Evolutionary conservation across 1,284 basidiomycete genomes (phyloP).

Genomic region (Termitomyces sp.): DNA sequence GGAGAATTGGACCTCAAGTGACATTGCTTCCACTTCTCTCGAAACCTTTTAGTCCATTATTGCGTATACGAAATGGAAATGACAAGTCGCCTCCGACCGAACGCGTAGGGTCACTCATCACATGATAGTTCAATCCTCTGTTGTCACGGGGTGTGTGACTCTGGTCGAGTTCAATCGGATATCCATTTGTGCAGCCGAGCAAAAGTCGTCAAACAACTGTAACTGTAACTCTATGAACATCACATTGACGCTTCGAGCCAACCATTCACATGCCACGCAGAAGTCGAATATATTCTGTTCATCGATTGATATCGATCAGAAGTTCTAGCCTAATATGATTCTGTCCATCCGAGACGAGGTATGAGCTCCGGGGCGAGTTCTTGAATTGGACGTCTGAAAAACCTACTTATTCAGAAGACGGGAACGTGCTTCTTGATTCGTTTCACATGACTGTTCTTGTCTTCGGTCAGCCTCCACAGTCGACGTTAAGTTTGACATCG

Average conservation of each 20-base stretch:
- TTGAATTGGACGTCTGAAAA: neutral
- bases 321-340: too few species aligned
- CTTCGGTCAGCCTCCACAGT: neutral
- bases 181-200: too few species aligned
- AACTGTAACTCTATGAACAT: too few species aligned
- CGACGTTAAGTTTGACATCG: neutral
- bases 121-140: neutral
- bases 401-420: neutral
- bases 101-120: slow-evolving; percentile 9
- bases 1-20: too few species aligned
- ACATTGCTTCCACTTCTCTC: too few species aligned
- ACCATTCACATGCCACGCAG: neutral
- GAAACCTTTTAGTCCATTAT: too few species aligned
- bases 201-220: too few species aligned
- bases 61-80: too few species aligned
- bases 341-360: neutral
- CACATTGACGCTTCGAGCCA: neutral
- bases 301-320: too few species aligned
- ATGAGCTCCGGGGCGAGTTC: neutral
- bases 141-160: neutral
- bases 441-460: neutral
- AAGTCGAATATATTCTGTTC: too few species aligned
- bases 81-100: too few species aligned
- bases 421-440: neutral
- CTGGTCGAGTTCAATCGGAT: neutral